Conservation (phyloP, 169 alveolate species). For the Plasmodium ovale region DNA sequence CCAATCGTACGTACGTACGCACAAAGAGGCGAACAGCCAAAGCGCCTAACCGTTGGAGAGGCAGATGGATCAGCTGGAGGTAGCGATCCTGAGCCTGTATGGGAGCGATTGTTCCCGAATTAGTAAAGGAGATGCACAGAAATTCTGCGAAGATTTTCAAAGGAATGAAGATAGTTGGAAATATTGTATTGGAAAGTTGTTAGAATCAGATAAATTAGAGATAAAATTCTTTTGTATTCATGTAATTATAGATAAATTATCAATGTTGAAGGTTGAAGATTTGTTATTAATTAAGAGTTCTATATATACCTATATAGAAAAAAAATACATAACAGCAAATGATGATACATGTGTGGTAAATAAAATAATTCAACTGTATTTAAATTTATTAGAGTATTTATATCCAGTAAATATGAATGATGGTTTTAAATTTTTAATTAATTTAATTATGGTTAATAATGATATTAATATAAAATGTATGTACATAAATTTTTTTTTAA, state of each 20-base stretch:
- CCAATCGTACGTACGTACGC: too few species aligned
- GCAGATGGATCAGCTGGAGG: slow-evolving; percentile 70
- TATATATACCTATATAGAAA: slow-evolving; percentile 41
- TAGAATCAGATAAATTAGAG: slow-evolving; percentile 35
- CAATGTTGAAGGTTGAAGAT: slow-evolving; percentile 35
- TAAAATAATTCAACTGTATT: slow-evolving; percentile 40
- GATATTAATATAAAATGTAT: slow-evolving; percentile 38
- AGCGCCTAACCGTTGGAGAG: neutral
- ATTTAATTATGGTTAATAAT: slow-evolving; percentile 32
- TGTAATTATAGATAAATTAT: slow-evolving; percentile 42
- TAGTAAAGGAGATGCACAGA: slow-evolving; percentile 64
- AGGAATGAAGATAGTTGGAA: slow-evolving; percentile 62
- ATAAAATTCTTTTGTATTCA: slow-evolving; percentile 65
- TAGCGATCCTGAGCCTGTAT: slow-evolving; percentile 70
- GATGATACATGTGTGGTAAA: slow-evolving; percentile 73
- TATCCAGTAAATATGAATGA: slow-evolving; percentile 63
- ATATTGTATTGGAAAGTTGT: slow-evolving; percentile 45
- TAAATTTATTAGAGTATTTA: slow-evolving; percentile 37
- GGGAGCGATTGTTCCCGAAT: slow-evolving; percentile 37
- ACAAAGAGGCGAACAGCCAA: too few species aligned
- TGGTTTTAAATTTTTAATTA: slow-evolving; percentile 47
- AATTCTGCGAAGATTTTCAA: slow-evolving; percentile 58
- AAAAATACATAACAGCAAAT: slow-evolving; percentile 44
- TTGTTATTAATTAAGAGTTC: slow-evolving; percentile 31
- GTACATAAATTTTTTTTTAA: slow-evolving; percentile 45